Base-by-base conservation (phyloP, 192 early-diverging fungal genomes). In the Backusella morwellensis region DNA sequence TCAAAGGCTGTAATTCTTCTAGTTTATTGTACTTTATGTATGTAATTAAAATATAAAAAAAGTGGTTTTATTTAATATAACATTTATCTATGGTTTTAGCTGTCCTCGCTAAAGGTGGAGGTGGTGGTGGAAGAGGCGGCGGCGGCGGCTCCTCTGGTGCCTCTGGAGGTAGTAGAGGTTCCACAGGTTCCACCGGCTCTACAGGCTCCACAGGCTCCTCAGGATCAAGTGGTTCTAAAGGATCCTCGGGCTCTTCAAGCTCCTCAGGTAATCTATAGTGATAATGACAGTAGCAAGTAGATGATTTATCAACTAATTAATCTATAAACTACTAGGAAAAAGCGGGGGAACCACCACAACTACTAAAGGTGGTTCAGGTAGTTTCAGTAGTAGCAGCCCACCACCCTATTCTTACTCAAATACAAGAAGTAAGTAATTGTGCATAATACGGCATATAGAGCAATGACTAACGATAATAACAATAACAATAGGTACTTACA, bases 341-440 rank as follows among this genome's bases (percentile, higher is more conserved):
- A 63, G 40, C 3, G 4, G 70, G 4, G 56, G 52, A 21, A 52
- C 71, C 42, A 35, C 67, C 8, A 59, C 40, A 21, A 29, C 32
- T 6, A 70, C 72, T 35, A 68, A 78, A 54, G 82, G 82, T 32
- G 78, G 78, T n/a, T 75, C 63, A 35, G 82, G 82, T 17, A 74
- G 35, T 15, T 70, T 68, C 69, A 21, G 29, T 40, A 21, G 32
- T 35, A 21, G 23, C 21, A 35, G 41, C 3, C 66, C 72, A 21
- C 34, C 73, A 15, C 32, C 50, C 17, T 68, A 59, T 40, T 21
- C 29, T 11, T 63, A 63, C 9, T 7, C 56, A 6, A 66, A 77
- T 6, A 75, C 80, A 50, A 74, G 56, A 63, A 29, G 56, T 63
- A 63, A 63, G 26, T 29, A 63, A 40, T 63, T 63, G 26, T 59